A percentile compares a stretch with the other conserved stretches of the same genome.
Conservation (phyloP, 73 alveolate species). For the Tetrahymena borealis region DNA sequence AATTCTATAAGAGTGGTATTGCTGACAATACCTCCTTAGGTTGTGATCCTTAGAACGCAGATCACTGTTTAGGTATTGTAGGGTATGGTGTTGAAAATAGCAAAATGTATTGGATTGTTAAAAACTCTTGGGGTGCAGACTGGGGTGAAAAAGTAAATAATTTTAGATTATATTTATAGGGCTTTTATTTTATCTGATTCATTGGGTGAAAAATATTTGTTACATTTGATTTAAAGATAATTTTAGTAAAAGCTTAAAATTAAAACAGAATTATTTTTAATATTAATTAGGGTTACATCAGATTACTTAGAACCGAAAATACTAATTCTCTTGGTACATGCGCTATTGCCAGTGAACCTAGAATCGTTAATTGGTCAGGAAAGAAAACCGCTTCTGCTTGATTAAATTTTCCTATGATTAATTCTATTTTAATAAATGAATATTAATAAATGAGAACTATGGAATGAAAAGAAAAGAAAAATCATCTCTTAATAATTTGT, state of each 20-base stretch:
- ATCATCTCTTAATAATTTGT: no score
- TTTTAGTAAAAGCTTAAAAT: no score
- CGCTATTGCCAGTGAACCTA: not conserved
- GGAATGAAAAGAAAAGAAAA: no score
- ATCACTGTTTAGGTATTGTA: slow-evolving; percentile 59
- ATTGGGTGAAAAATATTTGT: not conserved
- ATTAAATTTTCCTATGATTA: no score
- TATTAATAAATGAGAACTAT: no score
- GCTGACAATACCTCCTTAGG: slow-evolving; percentile 2
- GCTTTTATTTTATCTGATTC: no score
- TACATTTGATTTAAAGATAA: not conserved
- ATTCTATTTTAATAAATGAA: no score
- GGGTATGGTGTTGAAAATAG: slow-evolving; percentile 57
- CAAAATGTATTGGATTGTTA: slow-evolving; percentile 42
- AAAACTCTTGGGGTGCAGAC: slow-evolving; percentile 61
- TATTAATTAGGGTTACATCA: no score
- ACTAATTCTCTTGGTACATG: not conserved
- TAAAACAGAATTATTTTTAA: no score
- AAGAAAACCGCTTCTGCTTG: no score
- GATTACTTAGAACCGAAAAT: not conserved
- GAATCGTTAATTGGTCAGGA: not conserved
- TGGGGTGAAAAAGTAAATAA: slow-evolving; percentile 69
- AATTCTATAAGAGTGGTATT: slow-evolving; percentile 8
- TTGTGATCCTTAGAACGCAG: not conserved
- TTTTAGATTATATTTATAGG: no score